Percentiles rank a stretch among this genome's conserved stretches.
phyloP scores from a whole-genome alignment of 1,139 yeast species.

The Debaryomyces coudertii region DNA sequence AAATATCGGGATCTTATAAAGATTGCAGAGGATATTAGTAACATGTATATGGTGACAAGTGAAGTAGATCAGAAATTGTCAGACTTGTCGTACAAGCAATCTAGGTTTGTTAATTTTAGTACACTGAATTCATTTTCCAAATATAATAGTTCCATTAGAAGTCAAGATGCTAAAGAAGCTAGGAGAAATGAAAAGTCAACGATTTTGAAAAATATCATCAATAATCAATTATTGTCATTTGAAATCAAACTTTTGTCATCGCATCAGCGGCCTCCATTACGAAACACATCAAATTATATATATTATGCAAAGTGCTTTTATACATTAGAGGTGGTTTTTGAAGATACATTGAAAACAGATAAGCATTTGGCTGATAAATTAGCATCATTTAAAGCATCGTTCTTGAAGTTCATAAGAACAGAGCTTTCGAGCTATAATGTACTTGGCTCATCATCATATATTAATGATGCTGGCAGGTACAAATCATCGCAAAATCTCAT shows the following conservation, averaged over 20 bases:
- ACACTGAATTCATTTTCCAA: constrained; percentile 23
- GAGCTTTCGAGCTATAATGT: constrained; percentile 30
- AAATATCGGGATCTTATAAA: constrained; percentile 68
- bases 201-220: constrained; percentile 34
- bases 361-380: constrained; percentile 23
- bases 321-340: constrained; percentile 32
- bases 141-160: constrained; percentile 25
- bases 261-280: constrained; percentile 4
- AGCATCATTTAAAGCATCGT: constrained; percentile 27
- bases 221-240: constrained; percentile 30
- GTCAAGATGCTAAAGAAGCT: constrained; percentile 19
- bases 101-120: constrained; percentile 34
- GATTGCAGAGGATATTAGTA: constrained; percentile 69
- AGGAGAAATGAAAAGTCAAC: constrained; percentile 20
- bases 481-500: constrained; percentile 20
- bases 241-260: constrained; percentile 21
- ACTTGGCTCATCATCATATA: constrained; percentile 13
- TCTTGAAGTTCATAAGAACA: constrained; percentile 26
- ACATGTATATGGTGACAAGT: constrained; percentile 49
- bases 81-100: constrained; percentile 35
- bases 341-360: constrained; percentile 23
- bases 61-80: constrained; percentile 32
- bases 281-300: constrained; percentile 33
- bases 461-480: constrained; percentile 20
- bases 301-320: constrained; percentile 40